Evolutionary conservation across 2,329 filamentous ascomycete genomes (phyloP), one percentile per base, ranked within the genome.

Genomic region (Atkinsonella hypoxylon): DNA sequence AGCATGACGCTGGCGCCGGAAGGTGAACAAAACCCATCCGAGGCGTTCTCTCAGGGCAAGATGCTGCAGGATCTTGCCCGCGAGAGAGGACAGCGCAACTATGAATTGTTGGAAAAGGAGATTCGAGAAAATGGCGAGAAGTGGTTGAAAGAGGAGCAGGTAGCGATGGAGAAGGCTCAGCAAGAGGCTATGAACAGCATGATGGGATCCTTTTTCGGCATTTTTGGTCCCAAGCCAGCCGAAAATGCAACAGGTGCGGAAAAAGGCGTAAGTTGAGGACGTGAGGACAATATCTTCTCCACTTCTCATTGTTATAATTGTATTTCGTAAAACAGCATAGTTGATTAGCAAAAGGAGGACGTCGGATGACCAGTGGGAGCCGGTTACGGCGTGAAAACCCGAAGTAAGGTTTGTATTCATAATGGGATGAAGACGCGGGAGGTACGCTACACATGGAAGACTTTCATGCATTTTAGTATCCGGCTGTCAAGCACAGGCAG

Each of bases 11-110:
- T 78, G 51, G 63, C 69, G 1, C 69, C 70, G 2, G 82, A 86
- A 46, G 83, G 87, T 47, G 85, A 90, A 63, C 76, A 80, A 55
- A 82, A 77, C 58, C 77, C 86, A 1, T 76, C 78, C 2, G 88
- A 95, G 64, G 89, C 87, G 12, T 80, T 93, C 54, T 83, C 86
- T 2, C 83, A 95, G 68, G 93, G 91, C 60, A 98, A 97, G 79
- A 96, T 97, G 88, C 74, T 96, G 57, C 89, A 90, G 69, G 93
- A 98, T 64, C 83, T 95, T 67, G 89, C 93, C 47, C 83, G 93
- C 47, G 93, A 98, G 71, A 80, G 89, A 47, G 93, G 93, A 34
- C 87, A 90, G 70, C 84, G 85, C 66, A 86, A 90, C 68, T 98
- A 97, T 69, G 81, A 95, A 73, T 71, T 83, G 58, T 77, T 97